Conservation (phyloP, 345 rosid species). For the Boechera stricta region DNA sequence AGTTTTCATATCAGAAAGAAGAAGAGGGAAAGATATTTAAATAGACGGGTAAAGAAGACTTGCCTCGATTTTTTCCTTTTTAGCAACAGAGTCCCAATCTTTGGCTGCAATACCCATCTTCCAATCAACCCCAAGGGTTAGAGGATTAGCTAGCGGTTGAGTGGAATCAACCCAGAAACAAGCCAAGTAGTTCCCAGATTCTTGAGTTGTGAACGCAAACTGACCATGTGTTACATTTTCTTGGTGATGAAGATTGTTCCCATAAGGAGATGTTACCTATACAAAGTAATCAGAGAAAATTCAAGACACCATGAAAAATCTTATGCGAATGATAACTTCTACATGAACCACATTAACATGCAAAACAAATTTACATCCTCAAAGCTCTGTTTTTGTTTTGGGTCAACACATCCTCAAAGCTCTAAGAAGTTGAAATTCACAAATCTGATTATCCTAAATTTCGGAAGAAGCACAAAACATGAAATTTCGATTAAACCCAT, state of each 20-base stretch:
- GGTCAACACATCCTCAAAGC: neutral
- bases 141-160: constrained; percentile 43
- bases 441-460: neutral
- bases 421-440: neutral
- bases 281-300: constrained; percentile 2
- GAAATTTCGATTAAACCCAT: neutral
- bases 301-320: neutral
- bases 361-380: constrained; percentile 4
- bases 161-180: constrained; percentile 71
- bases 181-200: constrained; percentile 80
- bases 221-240: constrained; percentile 84
- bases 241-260: constrained; percentile 66
- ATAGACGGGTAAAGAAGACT: constrained; percentile 30
- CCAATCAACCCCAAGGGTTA: constrained; percentile 83
- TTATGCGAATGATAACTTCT: neutral
- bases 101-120: constrained; percentile 86
- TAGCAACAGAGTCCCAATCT: constrained; percentile 98
- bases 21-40: neutral
- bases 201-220: constrained; percentile 89
- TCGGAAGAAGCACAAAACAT: neutral
- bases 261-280: constrained; percentile 90
- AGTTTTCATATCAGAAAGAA: constrained; percentile 4
- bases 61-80: constrained; percentile 89
- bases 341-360: constrained; percentile 7
- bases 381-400: neutral